These are phyloP conservation scores for Beverwykella pulmonaria DNA, from an alignment of 495 filamentous ascomycete genomes.

Conservation along the genomic window DNA sequence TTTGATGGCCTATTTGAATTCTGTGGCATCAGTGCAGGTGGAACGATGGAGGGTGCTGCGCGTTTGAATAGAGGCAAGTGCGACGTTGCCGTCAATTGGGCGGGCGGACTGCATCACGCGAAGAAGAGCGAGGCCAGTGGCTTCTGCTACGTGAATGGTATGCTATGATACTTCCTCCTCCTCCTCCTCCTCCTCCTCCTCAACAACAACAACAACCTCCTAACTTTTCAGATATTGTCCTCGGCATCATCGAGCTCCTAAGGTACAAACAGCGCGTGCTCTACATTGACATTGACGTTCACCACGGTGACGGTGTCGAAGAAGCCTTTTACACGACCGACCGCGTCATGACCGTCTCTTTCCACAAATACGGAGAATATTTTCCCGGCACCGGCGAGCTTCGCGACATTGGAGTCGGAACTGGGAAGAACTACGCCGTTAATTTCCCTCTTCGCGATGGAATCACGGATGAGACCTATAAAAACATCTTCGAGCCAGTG, in stretches of 20 bases:
- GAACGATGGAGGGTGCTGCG: conserved; percentile 95
- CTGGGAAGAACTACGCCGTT: conserved; percentile 90
- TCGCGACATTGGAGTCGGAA: conserved; percentile 90
- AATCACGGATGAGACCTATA: conserved; percentile 90
- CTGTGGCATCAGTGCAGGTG: conserved; percentile 95
- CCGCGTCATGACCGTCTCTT: conserved; percentile 96
- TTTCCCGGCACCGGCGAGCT: conserved; percentile 97
- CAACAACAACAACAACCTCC: not conserved
- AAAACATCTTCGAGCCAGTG: conserved; percentile 92
- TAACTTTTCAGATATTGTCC: conserved; percentile 76
- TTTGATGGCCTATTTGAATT: conserved; percentile 98
- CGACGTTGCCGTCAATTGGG: conserved; percentile 98
- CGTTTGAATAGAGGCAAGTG: conserved; percentile 90
- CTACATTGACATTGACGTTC: conserved; percentile 98
- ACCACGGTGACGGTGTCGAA: conserved; percentile 97
- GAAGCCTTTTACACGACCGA: conserved; percentile 98
- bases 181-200: no score
- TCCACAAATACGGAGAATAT: conserved; percentile 99
- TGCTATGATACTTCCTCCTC: not conserved
- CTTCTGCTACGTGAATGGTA: conserved; percentile 98
- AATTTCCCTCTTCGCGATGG: conserved; percentile 97
- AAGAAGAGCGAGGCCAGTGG: conserved; percentile 96
- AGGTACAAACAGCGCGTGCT: conserved; percentile 91
- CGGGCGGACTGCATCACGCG: conserved; percentile 93
- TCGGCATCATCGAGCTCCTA: conserved; percentile 93